Conservation (phyloP, 192 early-diverging fungal species). For the Mortierella claussenii region DNA sequence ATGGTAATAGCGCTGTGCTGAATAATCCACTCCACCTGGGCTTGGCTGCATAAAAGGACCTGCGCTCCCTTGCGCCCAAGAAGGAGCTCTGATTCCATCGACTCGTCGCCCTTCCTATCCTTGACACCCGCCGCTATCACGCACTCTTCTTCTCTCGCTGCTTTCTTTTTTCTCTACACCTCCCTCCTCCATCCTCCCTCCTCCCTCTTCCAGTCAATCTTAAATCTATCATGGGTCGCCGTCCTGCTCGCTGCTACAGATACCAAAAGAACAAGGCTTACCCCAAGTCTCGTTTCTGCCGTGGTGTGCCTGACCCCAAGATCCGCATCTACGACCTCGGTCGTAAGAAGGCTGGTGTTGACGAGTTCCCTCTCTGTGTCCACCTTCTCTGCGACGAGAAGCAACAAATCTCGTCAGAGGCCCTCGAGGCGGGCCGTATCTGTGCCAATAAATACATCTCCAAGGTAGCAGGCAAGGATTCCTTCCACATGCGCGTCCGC, state of each 20-base stretch:
- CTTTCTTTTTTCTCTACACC: not conserved
- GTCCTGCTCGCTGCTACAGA: conserved; percentile 98
- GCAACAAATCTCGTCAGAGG: conserved; percentile 99
- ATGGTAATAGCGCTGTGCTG: too few species aligned
- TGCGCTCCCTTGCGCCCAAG: not conserved
- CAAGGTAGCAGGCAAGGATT: conserved; percentile 97
- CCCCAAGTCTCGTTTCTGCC: conserved; percentile 97
- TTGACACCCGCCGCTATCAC: not conserved
- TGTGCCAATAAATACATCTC: conserved; percentile 98
- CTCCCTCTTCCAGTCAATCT: not conserved
- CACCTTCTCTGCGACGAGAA: conserved; percentile 97
- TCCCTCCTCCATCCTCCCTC: too few species aligned
- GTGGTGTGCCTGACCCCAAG: conserved; percentile 99
- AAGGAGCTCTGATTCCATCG: not conserved
- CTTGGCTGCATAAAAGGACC: not conserved
- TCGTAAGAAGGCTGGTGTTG: conserved; percentile 96
- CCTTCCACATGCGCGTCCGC: conserved; percentile 98
- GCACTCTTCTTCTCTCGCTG: not conserved
- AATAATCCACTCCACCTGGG: conserved; percentile 1
- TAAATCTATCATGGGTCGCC: conserved; percentile 86
- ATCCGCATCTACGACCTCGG: conserved; percentile 97
- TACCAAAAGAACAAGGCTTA: conserved; percentile 99
- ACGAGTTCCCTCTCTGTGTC: conserved; percentile 97
- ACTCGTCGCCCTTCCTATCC: not conserved
- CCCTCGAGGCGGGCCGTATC: conserved; percentile 98